Evolutionary conservation across 2,329 filamentous ascomycete genomes (phyloP), one percentile per base, ranked within the genome.

Genomic region (Coleophoma crateriformis): DNA sequence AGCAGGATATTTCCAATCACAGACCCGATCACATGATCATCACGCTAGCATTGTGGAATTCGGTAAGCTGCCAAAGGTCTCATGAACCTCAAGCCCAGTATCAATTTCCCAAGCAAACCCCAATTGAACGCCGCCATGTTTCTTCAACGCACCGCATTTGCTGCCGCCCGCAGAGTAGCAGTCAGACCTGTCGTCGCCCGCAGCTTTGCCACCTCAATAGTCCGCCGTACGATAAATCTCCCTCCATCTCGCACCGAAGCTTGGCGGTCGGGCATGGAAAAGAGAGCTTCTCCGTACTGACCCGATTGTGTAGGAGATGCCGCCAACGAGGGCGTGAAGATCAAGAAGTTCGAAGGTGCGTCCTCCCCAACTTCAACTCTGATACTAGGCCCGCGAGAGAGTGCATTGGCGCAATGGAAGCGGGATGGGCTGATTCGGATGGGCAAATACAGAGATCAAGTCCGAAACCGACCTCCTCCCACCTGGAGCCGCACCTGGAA

Each of bases 401-500:
- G 20, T n/a, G 15, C 22, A 33, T 19, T 12, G 32, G 14, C 27
- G 13, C 15, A 35, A 22, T 15, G 33, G 46, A 45, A 35, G 32
- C 19, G 22, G 20, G 38, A 48, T 46, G 35, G 47, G 43, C 44
- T 46, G 34, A 51, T 46, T 38, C 35, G 13, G 35, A 17, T 17
- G 35, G 22, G 20, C 37, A 34, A 19, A 38, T 19, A 61, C 70
- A 99, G 94, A 97, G 64, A 81, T 99, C 75, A 86, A 86, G 76
- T 73, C 68, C 58, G 81, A 87, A 60, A 79, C 82, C n/a, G 94
- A 99, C 71, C 88, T 99, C 52, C 61, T 95, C 58, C 81, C 87
- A 57, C 88, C 90, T 33, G 94, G 94, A 77, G 90, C 87, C 63
- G 71, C 81, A 63, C 75, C 84, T 58, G 92, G 94, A 68, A 88